Percentiles rank a stretch among this genome's conserved stretches.
Evolutionary conservation across 2,329 filamentous ascomycete genomes (phyloP).

Genomic region (Metarhizium album): DNA sequence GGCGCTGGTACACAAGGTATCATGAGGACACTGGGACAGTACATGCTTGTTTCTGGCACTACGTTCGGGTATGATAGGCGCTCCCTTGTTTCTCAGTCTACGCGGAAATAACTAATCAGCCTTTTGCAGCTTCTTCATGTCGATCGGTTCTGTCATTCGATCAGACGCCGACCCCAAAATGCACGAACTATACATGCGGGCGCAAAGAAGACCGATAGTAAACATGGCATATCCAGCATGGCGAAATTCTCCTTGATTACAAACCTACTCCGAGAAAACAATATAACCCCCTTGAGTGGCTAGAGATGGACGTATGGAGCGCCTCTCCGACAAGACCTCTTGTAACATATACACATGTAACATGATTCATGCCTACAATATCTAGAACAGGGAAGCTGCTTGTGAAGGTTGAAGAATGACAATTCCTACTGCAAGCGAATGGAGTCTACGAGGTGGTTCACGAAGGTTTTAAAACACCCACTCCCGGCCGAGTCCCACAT

Average conservation of each 20-base stretch:
- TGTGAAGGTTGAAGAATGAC: neutral
- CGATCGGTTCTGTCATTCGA: conserved; percentile 91
- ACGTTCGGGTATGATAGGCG: conserved; percentile 68
- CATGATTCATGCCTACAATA: neutral
- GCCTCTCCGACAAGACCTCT: neutral
- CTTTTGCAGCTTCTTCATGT: conserved; percentile 78
- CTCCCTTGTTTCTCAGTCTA: neutral
- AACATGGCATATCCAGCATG: conserved; percentile 27
- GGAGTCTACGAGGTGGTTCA: neutral
- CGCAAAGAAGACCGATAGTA: conserved; percentile 65
- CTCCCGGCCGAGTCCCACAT: neutral
- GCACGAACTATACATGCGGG: conserved; percentile 64
- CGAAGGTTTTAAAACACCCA: neutral
- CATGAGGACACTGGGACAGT: conserved; percentile 88
- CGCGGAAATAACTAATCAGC: conserved; percentile 11
- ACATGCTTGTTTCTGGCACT: conserved; percentile 89
- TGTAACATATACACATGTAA: conserved; percentile 2
- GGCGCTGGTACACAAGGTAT: conserved; percentile 89
- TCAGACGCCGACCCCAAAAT: conserved; percentile 74
- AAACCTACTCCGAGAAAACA: neutral
- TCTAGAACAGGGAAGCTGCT: neutral
- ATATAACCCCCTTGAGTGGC: conserved; percentile 2
- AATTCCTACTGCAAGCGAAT: neutral
- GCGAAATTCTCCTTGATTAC: conserved; percentile 14
- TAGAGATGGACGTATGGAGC: neutral